These are phyloP conservation scores for Blastocystis sp. DNA, from an alignment of 352 stramenopile genomes.

Conservation along the genomic window DNA sequence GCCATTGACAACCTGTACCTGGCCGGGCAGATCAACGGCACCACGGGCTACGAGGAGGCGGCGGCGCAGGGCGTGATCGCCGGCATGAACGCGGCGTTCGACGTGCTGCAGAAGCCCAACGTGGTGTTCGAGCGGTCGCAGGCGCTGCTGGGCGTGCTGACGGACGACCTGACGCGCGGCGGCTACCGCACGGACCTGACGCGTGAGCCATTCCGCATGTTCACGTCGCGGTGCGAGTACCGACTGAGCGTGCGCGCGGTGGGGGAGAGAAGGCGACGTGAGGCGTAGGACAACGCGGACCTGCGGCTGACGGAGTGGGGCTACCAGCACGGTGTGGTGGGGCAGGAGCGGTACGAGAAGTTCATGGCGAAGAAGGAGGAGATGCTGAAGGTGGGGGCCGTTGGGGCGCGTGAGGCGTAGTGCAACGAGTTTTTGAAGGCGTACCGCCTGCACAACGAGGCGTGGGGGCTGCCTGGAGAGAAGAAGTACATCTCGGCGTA, in stretches of 20 bases:
- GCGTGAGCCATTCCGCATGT: constrained; percentile 95
- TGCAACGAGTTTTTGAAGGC: constrained; percentile 73
- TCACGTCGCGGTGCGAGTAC: constrained; percentile 91
- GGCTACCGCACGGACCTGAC: constrained; percentile 52
- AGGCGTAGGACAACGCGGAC: constrained; percentile 88
- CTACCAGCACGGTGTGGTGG: constrained; percentile 79
- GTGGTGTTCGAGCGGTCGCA: constrained; percentile 88
- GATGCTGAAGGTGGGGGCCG: constrained; percentile 74
- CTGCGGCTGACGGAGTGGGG: constrained; percentile 88
- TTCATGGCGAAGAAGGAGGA: constrained; percentile 81
- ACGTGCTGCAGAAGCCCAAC: constrained; percentile 75
- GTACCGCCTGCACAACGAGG: constrained; percentile 78
- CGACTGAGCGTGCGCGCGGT: constrained; percentile 77
- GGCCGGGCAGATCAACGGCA: constrained; percentile 96
- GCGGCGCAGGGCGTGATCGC: constrained; percentile 93
- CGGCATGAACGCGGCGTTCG: constrained; percentile 87
- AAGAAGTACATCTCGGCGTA: constrained; percentile 77
- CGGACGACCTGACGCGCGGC: constrained; percentile 90
- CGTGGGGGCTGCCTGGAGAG: constrained; percentile 81
- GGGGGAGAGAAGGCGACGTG: background rate
- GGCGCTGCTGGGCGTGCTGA: constrained; percentile 94
- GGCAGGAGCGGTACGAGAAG: constrained; percentile 77
- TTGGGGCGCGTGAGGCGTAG: background rate
- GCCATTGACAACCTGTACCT: constrained; percentile 73
- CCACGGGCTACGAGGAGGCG: constrained; percentile 97